Evolutionary conservation across 768 basidiomycete species (phyloP), one percentile per base, ranked within the genome.

Genomic region (Pleurotus citrinopileatus): DNA sequence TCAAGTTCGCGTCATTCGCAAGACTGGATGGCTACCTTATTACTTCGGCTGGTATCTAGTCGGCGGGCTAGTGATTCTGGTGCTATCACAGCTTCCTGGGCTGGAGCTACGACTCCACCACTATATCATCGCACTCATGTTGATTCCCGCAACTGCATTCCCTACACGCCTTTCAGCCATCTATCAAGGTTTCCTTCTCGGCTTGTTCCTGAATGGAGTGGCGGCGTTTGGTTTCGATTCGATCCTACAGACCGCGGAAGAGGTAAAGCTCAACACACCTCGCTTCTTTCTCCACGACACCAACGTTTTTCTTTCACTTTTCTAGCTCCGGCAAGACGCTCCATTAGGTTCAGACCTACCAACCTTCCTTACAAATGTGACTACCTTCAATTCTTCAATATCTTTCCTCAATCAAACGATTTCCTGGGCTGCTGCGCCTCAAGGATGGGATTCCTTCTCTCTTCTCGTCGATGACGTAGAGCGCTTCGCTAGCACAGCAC

Each of bases 401-500:
- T 73, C 83, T 8, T 65, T 87, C 3, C 56, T 61, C 5, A 76
- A 81, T 57, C 84, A 87, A 60, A 74, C 71, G 0, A 74, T 91
- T 3, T 65, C 63, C 0, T 91, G 89, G 89, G 71, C 68, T 26
- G 65, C 64, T 1, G 67, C 84, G 5, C 74, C 81, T 6, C 61
- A 64, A 27, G 76, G 73, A 2, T 93, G 88, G 88, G 83, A 86
- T 61, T 89, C 89, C 4, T 92, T 91, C 62, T 72, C 82, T 0
- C 76, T 94, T 22, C 74, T 94, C 12, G 80, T 92, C n/a, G 90
- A 94, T 63, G 93, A 94, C 59, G 91, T 95, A 0, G 83, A 91
- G 65, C 76, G 86, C 59, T 92, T 87, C 62, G 66, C 76, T n/a
- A 90, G 92, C 8, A 67, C 73, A 12, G 83, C 81, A 3, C 70